These are phyloP conservation scores for Cornus controversa DNA, from an alignment of 148 eudicot genomes.

Conservation along the genomic window DNA sequence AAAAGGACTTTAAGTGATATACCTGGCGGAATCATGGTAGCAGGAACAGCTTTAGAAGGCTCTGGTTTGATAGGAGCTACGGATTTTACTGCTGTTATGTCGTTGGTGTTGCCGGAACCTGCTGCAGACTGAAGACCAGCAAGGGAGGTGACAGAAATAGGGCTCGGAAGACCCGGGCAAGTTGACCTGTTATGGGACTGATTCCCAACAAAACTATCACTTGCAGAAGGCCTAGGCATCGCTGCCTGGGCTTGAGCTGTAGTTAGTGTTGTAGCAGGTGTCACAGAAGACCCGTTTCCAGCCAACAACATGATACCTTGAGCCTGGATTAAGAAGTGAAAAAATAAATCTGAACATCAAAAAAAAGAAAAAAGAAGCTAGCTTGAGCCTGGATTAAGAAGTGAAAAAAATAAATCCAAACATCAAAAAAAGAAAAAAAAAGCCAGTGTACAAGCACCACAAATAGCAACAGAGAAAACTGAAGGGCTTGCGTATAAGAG, in stretches of 20 bases:
- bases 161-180: conserved; percentile 18
- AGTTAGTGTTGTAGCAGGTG: conserved; percentile 19
- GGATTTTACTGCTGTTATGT: conserved; percentile 27
- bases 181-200: conserved; percentile 16
- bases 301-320: conserved; percentile 86
- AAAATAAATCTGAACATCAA: background rate
- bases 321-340: no score
- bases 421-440: background rate
- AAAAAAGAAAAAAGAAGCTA: background rate
- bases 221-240: conserved; percentile 13
- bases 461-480: background rate
- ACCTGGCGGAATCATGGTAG: conserved; percentile 34
- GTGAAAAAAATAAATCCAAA: background rate
- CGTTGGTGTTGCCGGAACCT: conserved; percentile 15
- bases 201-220: conserved; percentile 20
- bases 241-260: conserved; percentile 30
- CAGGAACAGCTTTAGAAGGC: conserved; percentile 28
- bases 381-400: conserved; percentile 60
- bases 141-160: conserved; percentile 27
- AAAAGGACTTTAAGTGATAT: background rate
- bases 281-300: conserved; percentile 52
- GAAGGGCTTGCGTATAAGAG: background rate
- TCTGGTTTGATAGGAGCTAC: conserved; percentile 22
- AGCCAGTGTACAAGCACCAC: background rate
- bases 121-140: conserved; percentile 22